phyloP scores from a whole-genome alignment of 495 filamentous ascomycete species.

The Sporormia fimetaria region DNA sequence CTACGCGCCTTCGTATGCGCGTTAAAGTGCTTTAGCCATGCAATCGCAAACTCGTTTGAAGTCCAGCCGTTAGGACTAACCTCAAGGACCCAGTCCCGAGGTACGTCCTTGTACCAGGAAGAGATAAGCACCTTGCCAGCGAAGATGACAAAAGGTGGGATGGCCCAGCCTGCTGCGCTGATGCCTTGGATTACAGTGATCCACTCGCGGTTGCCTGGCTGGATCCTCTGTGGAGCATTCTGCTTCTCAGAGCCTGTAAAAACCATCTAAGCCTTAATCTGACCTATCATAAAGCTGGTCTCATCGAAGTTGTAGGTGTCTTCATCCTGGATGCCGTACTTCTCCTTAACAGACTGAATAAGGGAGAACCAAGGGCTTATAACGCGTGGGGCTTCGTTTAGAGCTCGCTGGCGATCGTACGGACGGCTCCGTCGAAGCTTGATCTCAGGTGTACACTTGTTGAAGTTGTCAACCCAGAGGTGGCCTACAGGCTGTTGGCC shows the following conservation, averaged over 20 bases:
- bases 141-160: constrained; percentile 13
- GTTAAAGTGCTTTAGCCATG: constrained; percentile 12
- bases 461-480: too few species aligned
- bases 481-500: not conserved
- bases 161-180: constrained; percentile 9
- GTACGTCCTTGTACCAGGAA: constrained; percentile 6
- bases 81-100: constrained; percentile 5
- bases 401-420: too few species aligned
- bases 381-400: too few species aligned
- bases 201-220: constrained; percentile 36
- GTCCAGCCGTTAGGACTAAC: constrained; percentile 8
- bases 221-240: constrained; percentile 13
- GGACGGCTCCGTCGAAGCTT: too few species aligned
- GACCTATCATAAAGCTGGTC: constrained; percentile 33
- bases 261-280: constrained; percentile 9
- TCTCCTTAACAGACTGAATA: too few species aligned
- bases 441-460: too few species aligned
- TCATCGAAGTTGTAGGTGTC: constrained; percentile 41
- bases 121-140: constrained; percentile 1
- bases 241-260: constrained; percentile 18
- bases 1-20: too few species aligned
- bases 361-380: too few species aligned
- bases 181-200: constrained; percentile 34
- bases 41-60: constrained; percentile 1
- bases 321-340: constrained; percentile 32